Conservation (phyloP, 768 basidiomycete species). For the Postia placenta region DNA sequence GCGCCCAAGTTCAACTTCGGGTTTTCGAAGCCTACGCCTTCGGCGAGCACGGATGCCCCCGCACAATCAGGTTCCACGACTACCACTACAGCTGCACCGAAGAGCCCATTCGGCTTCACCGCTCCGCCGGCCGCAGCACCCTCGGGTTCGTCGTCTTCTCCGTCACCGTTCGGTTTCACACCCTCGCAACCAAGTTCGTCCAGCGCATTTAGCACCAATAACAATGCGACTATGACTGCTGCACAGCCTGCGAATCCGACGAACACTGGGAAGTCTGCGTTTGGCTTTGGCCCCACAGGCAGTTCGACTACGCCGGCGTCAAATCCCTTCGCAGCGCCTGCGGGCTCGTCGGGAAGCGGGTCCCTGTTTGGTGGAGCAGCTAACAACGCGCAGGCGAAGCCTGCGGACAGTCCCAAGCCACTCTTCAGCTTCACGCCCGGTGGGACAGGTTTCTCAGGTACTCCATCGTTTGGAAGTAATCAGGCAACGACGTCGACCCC, state of each 20-base stretch:
- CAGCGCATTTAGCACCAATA: constrained; percentile 1
- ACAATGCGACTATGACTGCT: background rate
- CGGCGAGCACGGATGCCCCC: background rate
- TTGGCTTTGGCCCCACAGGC: background rate
- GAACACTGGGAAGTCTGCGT: background rate
- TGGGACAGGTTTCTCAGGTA: background rate
- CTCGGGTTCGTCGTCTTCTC: background rate
- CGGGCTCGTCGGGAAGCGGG: background rate
- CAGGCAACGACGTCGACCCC: constrained; percentile 6
- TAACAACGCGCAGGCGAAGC: constrained; percentile 2
- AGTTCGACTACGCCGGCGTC: background rate
- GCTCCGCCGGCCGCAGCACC: background rate
- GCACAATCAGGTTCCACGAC: constrained; percentile 11
- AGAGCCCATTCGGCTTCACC: constrained; percentile 9
- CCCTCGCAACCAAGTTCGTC: background rate
- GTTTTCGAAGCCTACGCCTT: constrained; percentile 12
- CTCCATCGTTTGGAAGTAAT: background rate
- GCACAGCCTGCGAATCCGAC: background rate
- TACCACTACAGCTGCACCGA: background rate
- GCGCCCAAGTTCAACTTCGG: constrained; percentile 35
- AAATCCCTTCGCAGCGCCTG: constrained; percentile 2
- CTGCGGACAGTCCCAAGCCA: constrained; percentile 2
- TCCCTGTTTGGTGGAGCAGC: constrained; percentile 6
- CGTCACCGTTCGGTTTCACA: background rate
- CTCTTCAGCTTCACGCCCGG: background rate